These are phyloP conservation scores for Irpex rosettiformis DNA, from an alignment of 1,284 basidiomycete species.

Conservation along the genomic window DNA sequence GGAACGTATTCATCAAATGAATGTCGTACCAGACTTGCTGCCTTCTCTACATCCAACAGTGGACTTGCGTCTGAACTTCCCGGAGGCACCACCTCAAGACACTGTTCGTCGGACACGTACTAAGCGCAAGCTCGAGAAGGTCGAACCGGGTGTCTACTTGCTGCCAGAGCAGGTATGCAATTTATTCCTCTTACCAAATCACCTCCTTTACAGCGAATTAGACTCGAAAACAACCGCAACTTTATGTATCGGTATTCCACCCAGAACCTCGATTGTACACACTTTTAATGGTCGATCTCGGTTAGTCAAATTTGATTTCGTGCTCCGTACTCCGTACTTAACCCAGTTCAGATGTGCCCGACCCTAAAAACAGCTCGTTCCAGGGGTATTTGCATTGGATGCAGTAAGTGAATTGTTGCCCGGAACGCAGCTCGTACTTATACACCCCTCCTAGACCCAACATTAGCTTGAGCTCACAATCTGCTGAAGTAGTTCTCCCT, in stretches of 20 bases:
- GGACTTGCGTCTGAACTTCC: constrained; percentile 67
- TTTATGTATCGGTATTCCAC: constrained; percentile 78
- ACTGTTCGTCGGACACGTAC: constrained; percentile 28
- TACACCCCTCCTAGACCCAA: constrained; percentile 57
- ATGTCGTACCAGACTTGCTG: constrained; percentile 85
- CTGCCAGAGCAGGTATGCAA: constrained; percentile 56
- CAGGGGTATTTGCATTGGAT: constrained; percentile 85
- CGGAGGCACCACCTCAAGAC: constrained; percentile 30
- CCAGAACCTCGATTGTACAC: constrained; percentile 84
- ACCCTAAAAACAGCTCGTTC: constrained; percentile 56
- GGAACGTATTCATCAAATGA: constrained; percentile 89
- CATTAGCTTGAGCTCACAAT: constrained; percentile 68
- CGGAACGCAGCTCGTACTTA: constrained; percentile 7
- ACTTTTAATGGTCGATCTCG: constrained; percentile 83
- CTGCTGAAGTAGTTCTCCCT: constrained; percentile 37
- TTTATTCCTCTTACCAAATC: constrained; percentile 3
- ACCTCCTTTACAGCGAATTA: constrained; percentile 23
- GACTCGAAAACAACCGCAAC: constrained; percentile 59
- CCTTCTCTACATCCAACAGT: constrained; percentile 69
- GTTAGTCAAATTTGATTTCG: constrained; percentile 33
- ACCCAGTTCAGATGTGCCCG: background rate
- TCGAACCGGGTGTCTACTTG: constrained; percentile 73
- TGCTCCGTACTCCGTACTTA: constrained; percentile 52
- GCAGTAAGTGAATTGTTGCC: constrained; percentile 50
- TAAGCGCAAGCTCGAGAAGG: constrained; percentile 41